Evolutionary conservation across 2,329 filamentous ascomycete species (phyloP).

Genomic region (Diplodia mutila): DNA sequence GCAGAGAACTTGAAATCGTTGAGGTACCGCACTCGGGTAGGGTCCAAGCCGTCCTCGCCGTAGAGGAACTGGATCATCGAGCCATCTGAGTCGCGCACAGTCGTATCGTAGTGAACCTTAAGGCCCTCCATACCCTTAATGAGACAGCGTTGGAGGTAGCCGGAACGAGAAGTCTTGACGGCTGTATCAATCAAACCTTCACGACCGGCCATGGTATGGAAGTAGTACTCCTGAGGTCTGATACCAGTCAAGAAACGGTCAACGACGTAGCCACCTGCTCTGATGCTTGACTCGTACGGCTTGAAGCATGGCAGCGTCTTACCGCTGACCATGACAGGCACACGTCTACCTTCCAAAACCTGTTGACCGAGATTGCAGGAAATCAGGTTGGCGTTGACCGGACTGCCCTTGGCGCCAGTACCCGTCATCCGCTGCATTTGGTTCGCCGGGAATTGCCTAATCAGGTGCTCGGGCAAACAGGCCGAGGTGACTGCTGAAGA

Average conservation of each 20-base stretch:
- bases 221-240: constrained; percentile 96
- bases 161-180: constrained; percentile 96
- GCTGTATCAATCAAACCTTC: constrained; percentile 99
- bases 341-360: constrained; percentile 89
- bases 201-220: constrained; percentile 98
- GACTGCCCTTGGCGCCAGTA: constrained; percentile 90
- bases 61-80: constrained; percentile 94
- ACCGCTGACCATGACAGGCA: constrained; percentile 96
- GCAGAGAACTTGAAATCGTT: constrained; percentile 88
- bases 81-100: constrained; percentile 91
- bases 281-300: constrained; percentile 84
- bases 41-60: constrained; percentile 92
- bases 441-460: constrained; percentile 92
- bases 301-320: constrained; percentile 95
- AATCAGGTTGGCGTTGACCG: constrained; percentile 95
- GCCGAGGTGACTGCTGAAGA: constrained; percentile 77
- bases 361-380: constrained; percentile 98
- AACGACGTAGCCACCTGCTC: constrained; percentile 90
- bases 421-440: constrained; percentile 99
- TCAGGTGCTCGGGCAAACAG: constrained; percentile 79
- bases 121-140: constrained; percentile 99
- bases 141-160: constrained; percentile 93
- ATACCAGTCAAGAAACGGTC: constrained; percentile 98
- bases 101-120: constrained; percentile 88
- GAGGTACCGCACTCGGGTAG: constrained; percentile 91